These are phyloP conservation scores for Aureobasidium lini DNA, from an alignment of 2,329 filamentous ascomycete genomes.

Conservation along the genomic window DNA sequence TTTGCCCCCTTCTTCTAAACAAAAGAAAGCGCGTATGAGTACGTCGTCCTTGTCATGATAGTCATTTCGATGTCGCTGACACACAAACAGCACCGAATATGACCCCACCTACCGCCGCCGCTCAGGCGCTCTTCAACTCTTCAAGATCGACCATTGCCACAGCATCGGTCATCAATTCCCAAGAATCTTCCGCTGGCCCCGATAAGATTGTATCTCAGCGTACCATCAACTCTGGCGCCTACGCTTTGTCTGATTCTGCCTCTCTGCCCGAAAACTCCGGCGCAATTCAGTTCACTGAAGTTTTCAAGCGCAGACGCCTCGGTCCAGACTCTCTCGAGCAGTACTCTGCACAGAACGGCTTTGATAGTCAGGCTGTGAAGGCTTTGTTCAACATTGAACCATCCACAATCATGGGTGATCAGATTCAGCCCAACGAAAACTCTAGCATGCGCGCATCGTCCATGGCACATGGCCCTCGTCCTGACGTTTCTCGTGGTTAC, in stretches of 20 bases:
- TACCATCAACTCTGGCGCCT: not conserved
- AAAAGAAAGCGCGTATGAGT: not conserved
- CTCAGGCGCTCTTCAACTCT: not conserved
- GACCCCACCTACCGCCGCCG: not conserved
- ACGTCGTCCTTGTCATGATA: not conserved
- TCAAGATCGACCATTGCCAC: not conserved
- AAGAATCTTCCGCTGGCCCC: not conserved
- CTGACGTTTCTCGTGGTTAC: not conserved
- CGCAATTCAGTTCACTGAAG: not conserved
- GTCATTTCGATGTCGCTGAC: not conserved
- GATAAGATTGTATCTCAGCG: not conserved
- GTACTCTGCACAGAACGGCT: not conserved
- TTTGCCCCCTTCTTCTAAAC: not conserved
- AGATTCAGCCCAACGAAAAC: not conserved
- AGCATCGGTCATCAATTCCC: not conserved
- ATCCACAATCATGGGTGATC: not conserved
- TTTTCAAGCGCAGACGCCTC: constrained; percentile 2
- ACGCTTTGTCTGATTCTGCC: not conserved
- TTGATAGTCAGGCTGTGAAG: not conserved
- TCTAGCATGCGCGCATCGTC: not conserved
- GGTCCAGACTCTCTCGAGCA: not conserved
- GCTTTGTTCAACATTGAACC: constrained; percentile 7
- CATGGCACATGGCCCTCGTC: not conserved
- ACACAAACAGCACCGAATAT: not conserved
- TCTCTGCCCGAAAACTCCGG: not conserved